A percentile compares a stretch with the other conserved stretches of the same genome.
These are phyloP conservation scores for Clitocybe nebularis DNA, from an alignment of 1,284 basidiomycete genomes.

Conservation along the genomic window DNA sequence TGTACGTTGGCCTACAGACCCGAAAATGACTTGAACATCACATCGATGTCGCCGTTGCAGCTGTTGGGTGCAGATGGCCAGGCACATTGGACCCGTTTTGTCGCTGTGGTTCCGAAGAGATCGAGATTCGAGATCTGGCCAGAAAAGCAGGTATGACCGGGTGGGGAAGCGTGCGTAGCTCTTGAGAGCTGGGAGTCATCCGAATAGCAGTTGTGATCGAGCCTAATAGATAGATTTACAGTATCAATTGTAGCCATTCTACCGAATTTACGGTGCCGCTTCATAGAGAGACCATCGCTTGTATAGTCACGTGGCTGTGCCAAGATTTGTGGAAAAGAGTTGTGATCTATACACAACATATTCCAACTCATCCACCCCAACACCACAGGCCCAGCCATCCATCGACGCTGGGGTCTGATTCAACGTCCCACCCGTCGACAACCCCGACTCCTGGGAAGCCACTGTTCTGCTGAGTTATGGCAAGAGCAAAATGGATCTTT, in stretches of 20 bases:
- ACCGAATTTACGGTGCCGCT: too few relatives aligned
- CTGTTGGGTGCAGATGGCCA: neutral
- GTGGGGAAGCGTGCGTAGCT: too few relatives aligned
- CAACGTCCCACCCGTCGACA: neutral
- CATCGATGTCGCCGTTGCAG: neutral
- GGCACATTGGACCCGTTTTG: too few relatives aligned
- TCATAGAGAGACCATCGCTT: too few relatives aligned
- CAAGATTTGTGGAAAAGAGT: neutral
- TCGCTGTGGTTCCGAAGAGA: too few relatives aligned
- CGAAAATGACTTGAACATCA: neutral
- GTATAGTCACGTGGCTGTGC: slow-evolving; percentile 1
- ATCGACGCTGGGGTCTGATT: neutral
- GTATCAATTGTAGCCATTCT: too few relatives aligned
- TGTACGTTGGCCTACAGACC: too few relatives aligned
- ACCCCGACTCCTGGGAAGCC: neutral
- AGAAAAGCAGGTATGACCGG: too few relatives aligned
- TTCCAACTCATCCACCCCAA: neutral
- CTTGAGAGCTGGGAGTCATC: too few relatives aligned
- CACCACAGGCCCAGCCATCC: neutral
- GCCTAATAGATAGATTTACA: too few relatives aligned
- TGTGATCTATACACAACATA: slow-evolving; percentile 1
- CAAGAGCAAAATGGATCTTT: slow-evolving; percentile 40
- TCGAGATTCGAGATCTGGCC: too few relatives aligned
- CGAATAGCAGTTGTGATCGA: too few relatives aligned
- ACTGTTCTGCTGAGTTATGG: slow-evolving; percentile 28